Percentiles rank a stretch among this genome's conserved stretches.
Evolutionary conservation across 805 yeast species (phyloP).

Genomic region (Spencermartinsiella europaea): DNA sequence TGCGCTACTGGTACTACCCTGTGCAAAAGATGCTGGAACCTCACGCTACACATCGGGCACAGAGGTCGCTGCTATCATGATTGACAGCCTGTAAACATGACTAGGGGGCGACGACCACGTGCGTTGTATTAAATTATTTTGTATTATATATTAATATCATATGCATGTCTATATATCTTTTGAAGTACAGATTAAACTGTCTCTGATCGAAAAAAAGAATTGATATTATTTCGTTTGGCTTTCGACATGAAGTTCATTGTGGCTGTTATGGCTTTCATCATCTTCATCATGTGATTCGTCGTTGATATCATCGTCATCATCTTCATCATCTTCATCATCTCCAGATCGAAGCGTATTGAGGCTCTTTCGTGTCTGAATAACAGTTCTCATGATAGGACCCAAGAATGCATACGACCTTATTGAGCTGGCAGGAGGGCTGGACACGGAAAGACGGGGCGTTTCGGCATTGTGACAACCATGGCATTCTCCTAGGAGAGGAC

Average conservation of each 20-base stretch:
- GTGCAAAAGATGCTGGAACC: conserved; percentile 13
- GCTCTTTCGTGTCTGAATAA: conserved; percentile 1
- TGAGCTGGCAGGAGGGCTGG: neutral
- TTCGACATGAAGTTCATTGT: no score
- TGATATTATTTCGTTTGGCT: no score
- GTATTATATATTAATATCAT: no score
- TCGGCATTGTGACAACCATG: no score
- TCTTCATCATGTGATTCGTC: neutral
- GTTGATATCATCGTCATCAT: neutral
- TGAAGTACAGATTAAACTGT: no score
- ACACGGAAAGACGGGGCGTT: neutral
- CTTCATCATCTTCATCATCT: neutral
- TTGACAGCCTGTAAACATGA: no score
- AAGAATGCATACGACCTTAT: conserved; percentile 1
- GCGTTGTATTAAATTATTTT: no score
- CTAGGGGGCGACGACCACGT: no score
- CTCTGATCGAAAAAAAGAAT: no score
- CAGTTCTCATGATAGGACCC: conserved; percentile 2
- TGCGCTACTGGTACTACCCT: conserved; percentile 42
- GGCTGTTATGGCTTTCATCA: no score
- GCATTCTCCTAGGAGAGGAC: no score
- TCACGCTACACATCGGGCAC: neutral
- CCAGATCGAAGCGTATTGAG: neutral
- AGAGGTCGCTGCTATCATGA: neutral
- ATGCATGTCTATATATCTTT: no score